phyloP scores from a whole-genome alignment of 805 yeast genomes.

The Blastobotrys robertii region DNA sequence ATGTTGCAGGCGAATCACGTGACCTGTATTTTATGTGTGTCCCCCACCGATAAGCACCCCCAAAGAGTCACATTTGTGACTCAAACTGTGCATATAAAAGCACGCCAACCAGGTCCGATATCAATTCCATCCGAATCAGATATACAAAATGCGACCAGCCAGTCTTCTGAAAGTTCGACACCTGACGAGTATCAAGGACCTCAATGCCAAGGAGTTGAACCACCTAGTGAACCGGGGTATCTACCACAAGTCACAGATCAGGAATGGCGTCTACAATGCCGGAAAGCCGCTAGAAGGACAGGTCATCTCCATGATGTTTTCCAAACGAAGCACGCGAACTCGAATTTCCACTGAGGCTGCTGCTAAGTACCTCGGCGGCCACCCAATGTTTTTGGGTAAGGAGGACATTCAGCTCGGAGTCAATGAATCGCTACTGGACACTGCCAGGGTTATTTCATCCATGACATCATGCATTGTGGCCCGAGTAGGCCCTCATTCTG shows the following conservation, averaged over 20 bases:
- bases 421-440: conserved; percentile 83
- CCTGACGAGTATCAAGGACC: conserved; percentile 70
- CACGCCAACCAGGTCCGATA: not conserved
- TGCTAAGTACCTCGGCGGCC: conserved; percentile 84
- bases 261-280: conserved; percentile 34
- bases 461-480: conserved; percentile 98
- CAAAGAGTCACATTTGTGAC: not conserved
- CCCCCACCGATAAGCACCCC: not conserved
- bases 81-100: not conserved
- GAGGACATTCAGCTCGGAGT: conserved; percentile 96
- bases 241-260: conserved; percentile 52
- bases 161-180: conserved; percentile 42
- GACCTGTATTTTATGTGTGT: not conserved
- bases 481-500: conserved; percentile 80
- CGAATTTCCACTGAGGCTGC: conserved; percentile 94
- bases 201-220: conserved; percentile 60
- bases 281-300: conserved; percentile 62
- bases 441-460: conserved; percentile 80
- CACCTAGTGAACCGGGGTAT: conserved; percentile 67
- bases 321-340: conserved; percentile 92
- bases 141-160: not conserved
- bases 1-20: not conserved
- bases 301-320: conserved; percentile 72
- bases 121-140: not conserved
- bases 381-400: conserved; percentile 92